A percentile compares a stretch with the other conserved stretches of the same genome.
phyloP scores from a whole-genome alignment of 495 filamentous ascomycete species.

The Patellaria atrata region DNA sequence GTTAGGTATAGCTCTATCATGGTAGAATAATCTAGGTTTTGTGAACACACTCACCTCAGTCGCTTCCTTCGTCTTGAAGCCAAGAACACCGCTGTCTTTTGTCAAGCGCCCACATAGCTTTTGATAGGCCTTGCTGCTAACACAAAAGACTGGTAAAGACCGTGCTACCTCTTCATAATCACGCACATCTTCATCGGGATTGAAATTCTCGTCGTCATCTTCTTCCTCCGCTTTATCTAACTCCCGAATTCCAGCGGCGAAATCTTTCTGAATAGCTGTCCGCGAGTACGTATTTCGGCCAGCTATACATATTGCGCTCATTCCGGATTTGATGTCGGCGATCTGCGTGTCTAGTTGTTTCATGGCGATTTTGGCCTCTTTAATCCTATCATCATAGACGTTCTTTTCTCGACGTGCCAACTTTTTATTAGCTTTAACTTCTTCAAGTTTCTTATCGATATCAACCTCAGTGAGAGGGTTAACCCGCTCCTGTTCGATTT shows the following conservation, averaged over 20 bases:
- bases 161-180: constrained; percentile 42
- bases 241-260: constrained; percentile 37
- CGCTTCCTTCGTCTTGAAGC: constrained; percentile 34
- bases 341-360: constrained; percentile 22
- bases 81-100: constrained; percentile 33
- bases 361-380: constrained; percentile 20
- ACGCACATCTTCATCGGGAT: constrained; percentile 30
- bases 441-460: constrained; percentile 26
- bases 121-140: constrained; percentile 43
- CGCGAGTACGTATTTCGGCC: constrained; percentile 41
- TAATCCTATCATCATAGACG: constrained; percentile 24
- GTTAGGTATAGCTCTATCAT: too few relatives aligned
- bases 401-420: constrained; percentile 23
- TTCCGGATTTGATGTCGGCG: constrained; percentile 24
- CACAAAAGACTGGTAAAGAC: constrained; percentile 46
- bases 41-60: constrained; percentile 19
- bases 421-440: constrained; percentile 29
- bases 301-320: constrained; percentile 37
- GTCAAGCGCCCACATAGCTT: constrained; percentile 40
- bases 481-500: constrained; percentile 15
- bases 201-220: constrained; percentile 32
- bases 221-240: constrained; percentile 37
- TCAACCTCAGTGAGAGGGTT: constrained; percentile 26
- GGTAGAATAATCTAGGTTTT: too few relatives aligned
- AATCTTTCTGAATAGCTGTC: constrained; percentile 39